Conservation (phyloP, 345 rosid species). For the Eutrema yunnanense region DNA sequence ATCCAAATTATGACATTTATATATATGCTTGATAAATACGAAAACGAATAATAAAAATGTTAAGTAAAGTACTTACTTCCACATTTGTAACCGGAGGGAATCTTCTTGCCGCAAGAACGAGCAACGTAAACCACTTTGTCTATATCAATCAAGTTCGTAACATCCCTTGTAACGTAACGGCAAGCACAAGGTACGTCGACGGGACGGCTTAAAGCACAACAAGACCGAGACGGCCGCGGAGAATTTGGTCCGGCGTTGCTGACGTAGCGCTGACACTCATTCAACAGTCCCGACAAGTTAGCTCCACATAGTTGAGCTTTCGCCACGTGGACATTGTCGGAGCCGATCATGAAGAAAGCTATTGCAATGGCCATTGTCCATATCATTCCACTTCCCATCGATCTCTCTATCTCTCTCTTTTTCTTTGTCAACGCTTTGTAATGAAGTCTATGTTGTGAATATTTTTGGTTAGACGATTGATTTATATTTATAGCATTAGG, state of each 20-base stretch:
- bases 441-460: neutral
- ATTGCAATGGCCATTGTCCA: neutral
- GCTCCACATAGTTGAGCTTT: slow-evolving; percentile 24
- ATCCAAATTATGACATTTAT: neutral
- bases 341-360: slow-evolving; percentile 8
- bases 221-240: slow-evolving; percentile 27
- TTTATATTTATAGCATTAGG: slow-evolving; percentile 9
- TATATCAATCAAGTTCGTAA: slow-evolving; percentile 32
- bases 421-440: neutral
- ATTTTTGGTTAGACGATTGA: neutral
- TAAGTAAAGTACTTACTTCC: slow-evolving; percentile 30
- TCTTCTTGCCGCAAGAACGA: slow-evolving; percentile 35
- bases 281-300: slow-evolving; percentile 24
- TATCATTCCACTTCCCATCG: slow-evolving; percentile 8
- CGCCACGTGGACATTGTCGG: neutral
- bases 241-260: slow-evolving; percentile 14
- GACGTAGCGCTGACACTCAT: slow-evolving; percentile 27
- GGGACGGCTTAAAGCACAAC: slow-evolving; percentile 18
- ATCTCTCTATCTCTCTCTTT: neutral
- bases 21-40: neutral
- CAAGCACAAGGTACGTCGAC: slow-evolving; percentile 33
- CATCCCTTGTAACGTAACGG: slow-evolving; percentile 20
- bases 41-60: neutral
- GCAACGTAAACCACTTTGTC: slow-evolving; percentile 40
- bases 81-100: slow-evolving; percentile 36